These are phyloP conservation scores for Pichia sp. DNA, from an alignment of 1,139 yeast species.

Conservation along the genomic window DNA sequence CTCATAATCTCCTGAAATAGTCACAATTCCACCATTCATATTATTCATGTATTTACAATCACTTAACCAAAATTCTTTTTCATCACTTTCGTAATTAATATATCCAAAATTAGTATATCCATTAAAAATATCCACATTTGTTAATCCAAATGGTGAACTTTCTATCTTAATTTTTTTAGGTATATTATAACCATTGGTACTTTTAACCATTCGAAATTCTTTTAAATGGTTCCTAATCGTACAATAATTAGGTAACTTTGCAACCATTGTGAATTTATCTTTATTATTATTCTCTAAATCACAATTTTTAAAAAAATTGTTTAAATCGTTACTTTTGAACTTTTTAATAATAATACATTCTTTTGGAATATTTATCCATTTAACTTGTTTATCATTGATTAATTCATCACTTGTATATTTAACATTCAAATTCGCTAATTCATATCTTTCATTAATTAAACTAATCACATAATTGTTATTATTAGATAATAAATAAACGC, in stretches of 20 bases:
- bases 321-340: conserved; percentile 7
- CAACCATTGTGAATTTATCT: not conserved
- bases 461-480: conserved; percentile 7
- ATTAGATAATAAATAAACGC: conserved; percentile 3
- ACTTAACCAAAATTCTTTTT: conserved; percentile 34
- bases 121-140: conserved; percentile 51
- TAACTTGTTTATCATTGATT: conserved; percentile 6
- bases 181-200: not conserved
- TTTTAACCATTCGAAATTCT: conserved; percentile 2
- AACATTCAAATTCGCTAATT: not conserved
- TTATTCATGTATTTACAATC: conserved; percentile 59
- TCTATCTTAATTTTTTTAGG: conserved; percentile 28
- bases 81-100: conserved; percentile 32
- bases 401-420: conserved; percentile 10
- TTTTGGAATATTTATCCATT: conserved; percentile 2
- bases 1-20: conserved; percentile 1
- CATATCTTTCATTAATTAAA: conserved; percentile 2
- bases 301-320: not conserved
- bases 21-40: conserved; percentile 55
- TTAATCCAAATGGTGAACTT: conserved; percentile 52
- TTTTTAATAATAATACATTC: conserved; percentile 5
- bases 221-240: conserved; percentile 2
- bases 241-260: conserved; percentile 1
- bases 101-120: conserved; percentile 42
- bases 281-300: not conserved